These are phyloP conservation scores for Sporobolomyces roseus DNA, from an alignment of 768 basidiomycete species.

Conservation along the genomic window DNA sequence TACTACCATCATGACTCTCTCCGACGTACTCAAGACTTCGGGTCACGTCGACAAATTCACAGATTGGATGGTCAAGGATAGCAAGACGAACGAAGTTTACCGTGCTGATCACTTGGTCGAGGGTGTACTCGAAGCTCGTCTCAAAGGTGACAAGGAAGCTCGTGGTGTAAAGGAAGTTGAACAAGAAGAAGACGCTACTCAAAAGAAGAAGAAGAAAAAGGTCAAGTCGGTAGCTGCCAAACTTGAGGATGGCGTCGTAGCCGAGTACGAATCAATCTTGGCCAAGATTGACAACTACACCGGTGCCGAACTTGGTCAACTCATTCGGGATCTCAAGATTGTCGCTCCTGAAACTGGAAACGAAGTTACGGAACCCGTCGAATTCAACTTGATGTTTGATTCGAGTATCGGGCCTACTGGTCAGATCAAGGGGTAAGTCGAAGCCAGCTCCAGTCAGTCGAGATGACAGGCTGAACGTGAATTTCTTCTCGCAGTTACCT, in stretches of 20 bases:
- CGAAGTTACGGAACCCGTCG: conserved; percentile 83
- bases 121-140: conserved; percentile 78
- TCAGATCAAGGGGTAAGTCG: conserved; percentile 79
- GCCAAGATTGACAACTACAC: conserved; percentile 93
- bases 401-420: conserved; percentile 96
- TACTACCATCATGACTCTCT: conserved; percentile 94
- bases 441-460: background rate
- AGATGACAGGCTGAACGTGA: too few species aligned
- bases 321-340: conserved; percentile 74
- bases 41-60: conserved; percentile 97
- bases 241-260: conserved; percentile 67
- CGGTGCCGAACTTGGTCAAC: conserved; percentile 79
- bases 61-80: conserved; percentile 95
- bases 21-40: conserved; percentile 89
- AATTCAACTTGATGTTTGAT: conserved; percentile 98
- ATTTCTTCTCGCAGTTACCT: too few species aligned
- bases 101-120: conserved; percentile 96
- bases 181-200: conserved; percentile 59
- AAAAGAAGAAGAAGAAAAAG: conserved; percentile 66
- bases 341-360: conserved; percentile 88
- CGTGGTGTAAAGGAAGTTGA: conserved; percentile 65
- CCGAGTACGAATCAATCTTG: conserved; percentile 73
- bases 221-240: conserved; percentile 66
- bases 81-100: conserved; percentile 89
- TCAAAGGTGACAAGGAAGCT: conserved; percentile 87